phyloP scores from a whole-genome alignment of 495 filamentous ascomycete genomes.

The Bacidia gigantensis region DNA sequence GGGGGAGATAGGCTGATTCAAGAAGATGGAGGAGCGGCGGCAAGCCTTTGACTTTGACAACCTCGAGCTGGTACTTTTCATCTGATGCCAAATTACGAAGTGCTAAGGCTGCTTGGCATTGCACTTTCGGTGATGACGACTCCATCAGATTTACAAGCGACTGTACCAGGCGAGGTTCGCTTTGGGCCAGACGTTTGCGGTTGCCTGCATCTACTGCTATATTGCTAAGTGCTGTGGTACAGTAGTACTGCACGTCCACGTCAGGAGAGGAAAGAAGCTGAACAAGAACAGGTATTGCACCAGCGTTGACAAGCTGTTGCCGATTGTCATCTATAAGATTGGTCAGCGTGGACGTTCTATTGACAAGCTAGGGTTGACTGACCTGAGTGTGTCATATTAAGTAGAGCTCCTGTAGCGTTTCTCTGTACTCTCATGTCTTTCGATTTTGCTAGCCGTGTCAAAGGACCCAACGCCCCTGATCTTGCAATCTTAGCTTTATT shows the following conservation, averaged over 20 bases:
- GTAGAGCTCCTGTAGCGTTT: constrained; percentile 87
- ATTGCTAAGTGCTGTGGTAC: constrained; percentile 94
- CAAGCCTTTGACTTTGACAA: constrained; percentile 77
- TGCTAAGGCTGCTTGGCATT: constrained; percentile 91
- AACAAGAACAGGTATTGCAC: constrained; percentile 91
- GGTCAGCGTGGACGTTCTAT: neutral
- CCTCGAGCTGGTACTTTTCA: constrained; percentile 96
- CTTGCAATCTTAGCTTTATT: constrained; percentile 98
- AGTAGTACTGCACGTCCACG: constrained; percentile 98
- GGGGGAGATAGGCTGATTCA: constrained; percentile 85
- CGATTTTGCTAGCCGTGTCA: constrained; percentile 86
- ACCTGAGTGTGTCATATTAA: constrained; percentile 99
- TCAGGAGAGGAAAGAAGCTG: constrained; percentile 82
- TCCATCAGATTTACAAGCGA: constrained; percentile 94
- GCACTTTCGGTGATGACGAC: constrained; percentile 90
- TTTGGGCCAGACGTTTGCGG: constrained; percentile 76
- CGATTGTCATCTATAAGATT: constrained; percentile 71
- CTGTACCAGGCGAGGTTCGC: constrained; percentile 77
- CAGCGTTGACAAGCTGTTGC: constrained; percentile 90
- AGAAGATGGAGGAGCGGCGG: constrained; percentile 73
- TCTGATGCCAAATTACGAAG: constrained; percentile 93
- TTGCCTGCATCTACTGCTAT: constrained; percentile 91
- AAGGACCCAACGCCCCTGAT: constrained; percentile 78
- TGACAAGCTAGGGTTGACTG: constrained; percentile 14
- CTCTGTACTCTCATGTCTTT: constrained; percentile 98